Base-by-base conservation (phyloP, 2,329 filamentous ascomycete species). In the Pseudogymnoascus pannorum region DNA sequence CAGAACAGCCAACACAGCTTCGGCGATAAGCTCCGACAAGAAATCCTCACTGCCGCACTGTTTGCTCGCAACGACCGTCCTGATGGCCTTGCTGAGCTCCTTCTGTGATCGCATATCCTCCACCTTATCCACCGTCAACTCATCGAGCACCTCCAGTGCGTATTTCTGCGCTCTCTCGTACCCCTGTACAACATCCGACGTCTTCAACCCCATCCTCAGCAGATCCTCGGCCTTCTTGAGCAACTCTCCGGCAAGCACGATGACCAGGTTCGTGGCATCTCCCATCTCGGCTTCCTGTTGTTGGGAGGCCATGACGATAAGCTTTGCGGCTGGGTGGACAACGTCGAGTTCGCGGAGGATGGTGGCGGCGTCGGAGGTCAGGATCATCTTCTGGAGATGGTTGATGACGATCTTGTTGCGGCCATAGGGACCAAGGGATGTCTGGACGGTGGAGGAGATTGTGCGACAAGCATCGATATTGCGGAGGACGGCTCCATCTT, bases 371-470 rank as follows among this genome's bases (percentile, higher is more conserved):
- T 99, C 94, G 64, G 92, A 97, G 69, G 95, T 99, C 67, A 99
- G 82, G 70, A 97, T 96, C 94, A 99, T 97, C 83, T 99, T 99
- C 77, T 96, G 91, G 66, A 99, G 83, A 79, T 99, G 95, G 82
- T 99, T 99, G 82, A 99, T 97, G 79, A 99, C 91, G 73, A 99
- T 92, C 81, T 99, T 99, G 83, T 99, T 99, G 77, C 94, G 90
- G 72, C 94, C 94, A 77, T 96, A 97, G 64, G 94, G 94, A 59
- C 94, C 95, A 35, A 99, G 84, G 51, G 94, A 97, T 62, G 94
- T 97, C 81, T 96, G 92, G 58, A 99, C 94, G 59, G 94, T 99
- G 71, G 89, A 90, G 63, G 94, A 87, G 76, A 99, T 97, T 68
- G 94, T 91, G 67, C 92, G 86, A 81, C 94, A 99, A 74, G 95